Evolutionary conservation across 495 filamentous ascomycete genomes (phyloP), one percentile per base, ranked within the genome.

Genomic region (Staphylotrichum tortipilum): DNA sequence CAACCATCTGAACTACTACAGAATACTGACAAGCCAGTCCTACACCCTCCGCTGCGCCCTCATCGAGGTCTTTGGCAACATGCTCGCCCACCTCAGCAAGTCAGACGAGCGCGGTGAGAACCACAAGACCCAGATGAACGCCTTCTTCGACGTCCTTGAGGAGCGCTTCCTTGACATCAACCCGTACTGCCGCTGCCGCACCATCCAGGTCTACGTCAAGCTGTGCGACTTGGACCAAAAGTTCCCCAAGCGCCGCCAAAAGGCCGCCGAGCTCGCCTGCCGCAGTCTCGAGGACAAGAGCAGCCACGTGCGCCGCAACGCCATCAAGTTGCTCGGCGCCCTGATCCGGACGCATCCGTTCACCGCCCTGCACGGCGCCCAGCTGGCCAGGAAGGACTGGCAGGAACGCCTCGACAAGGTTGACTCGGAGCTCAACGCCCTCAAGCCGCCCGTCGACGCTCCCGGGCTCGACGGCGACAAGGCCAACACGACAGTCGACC

Each of bases 41-140:
- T 94, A 97, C 64, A 90, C 89, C 14, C 79, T 99, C 17, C 82
- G 92, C 22, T 95, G 86, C 59, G 87, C 92, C 21, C 77, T 99
- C 24, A 89, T 99, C 47, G 92, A 99, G 63, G 88, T 97, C n/a
- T 95, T 88, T 64, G 94, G 92, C n/a, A 97, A 97, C 68, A 78
- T 99, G 57, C 85, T 97, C 46, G 77, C 82, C 12, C 84, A 96
- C 63, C 78, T 99, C 11, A 94, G 82, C 65, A 91, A 87, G 61
- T 84, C 91, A 53, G 88, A 90, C 68, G 91, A 97, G 61, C 76
- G 84, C 33, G 84, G 82, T 55, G 91, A 95, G 53, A 89, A 90
- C 60, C 84, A 88, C 71, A 94, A 96, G 66, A 84, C 80, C 0
- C 92, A 97, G 59, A 86, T 97, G 52, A 91, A 92, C 51, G 88